Base-by-base conservation (phyloP, 306 rosid species). In the Castanopsis chinensis region DNA sequence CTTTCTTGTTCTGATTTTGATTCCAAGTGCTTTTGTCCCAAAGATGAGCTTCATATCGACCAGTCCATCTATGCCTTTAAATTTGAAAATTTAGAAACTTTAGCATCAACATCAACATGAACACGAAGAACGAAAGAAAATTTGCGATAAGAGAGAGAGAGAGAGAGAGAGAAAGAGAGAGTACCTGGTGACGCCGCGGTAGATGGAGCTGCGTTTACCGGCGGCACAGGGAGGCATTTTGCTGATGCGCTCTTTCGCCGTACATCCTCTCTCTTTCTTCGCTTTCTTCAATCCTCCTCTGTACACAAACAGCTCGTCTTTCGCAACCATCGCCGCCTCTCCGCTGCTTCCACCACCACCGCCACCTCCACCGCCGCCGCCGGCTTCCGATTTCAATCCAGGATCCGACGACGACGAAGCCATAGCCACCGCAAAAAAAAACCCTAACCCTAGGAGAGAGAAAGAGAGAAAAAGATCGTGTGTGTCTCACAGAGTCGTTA, bases 21-120 rank as follows among this genome's bases (percentile, higher is more conserved):
- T 96, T 96, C 99, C 99, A 96, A 28, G 98, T 96, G 76, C 96
- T 96, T 81, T 96, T 96, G 86, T 96, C 99, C 99, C 99, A 96
- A 45, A 96, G 99, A 84, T 96, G 99, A 68, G 99, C 99, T 80
- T 96, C 99, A 71, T 95, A 95, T 55, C 99, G 99, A 76, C 99
- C 99, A 9, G 99, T 95, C 99, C 99, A 95, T 82, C 99, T 93
- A 95, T 96, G 99, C 89, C 99, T 95, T 78, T 65, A 54, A 70
- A 77, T 85, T 76, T 86, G 81, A 14, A 15, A 57, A 76, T 73
- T 74, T 49, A 65, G 32, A 57, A 73, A 41, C 52, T 52, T 52
- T 12, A 73, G 60, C 58, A 52, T 49, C 53, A 49, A 13, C 4
- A 13, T 49, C 1, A 49, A 12, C 15, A 49, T 49, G 5, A 12